A percentile compares a stretch with the other conserved stretches of the same genome.
Conservation (phyloP, 768 basidiomycete genomes). For the Psilocybe sp. region DNA sequence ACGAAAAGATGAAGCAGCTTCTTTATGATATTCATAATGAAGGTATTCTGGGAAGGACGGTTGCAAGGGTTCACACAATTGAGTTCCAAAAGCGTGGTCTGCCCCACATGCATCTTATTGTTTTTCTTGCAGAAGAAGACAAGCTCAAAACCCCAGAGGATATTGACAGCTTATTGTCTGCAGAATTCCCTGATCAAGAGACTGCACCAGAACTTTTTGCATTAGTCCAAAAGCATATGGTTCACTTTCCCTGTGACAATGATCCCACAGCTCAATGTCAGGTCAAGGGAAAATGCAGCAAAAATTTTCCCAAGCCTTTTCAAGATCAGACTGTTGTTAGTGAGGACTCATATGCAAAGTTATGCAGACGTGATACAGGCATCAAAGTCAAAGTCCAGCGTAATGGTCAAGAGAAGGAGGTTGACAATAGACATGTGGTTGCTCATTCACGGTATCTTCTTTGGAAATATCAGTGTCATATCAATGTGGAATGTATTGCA, state of each 20-base stretch:
- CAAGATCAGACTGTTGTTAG: constrained; percentile 29
- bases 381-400: not conserved
- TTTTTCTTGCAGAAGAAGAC: constrained; percentile 30
- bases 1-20: constrained; percentile 34
- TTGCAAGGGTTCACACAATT: constrained; percentile 42
- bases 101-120: constrained; percentile 47
- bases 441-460: constrained; percentile 36
- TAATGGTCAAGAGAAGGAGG: constrained; percentile 12
- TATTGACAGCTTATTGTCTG: constrained; percentile 38
- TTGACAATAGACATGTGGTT: constrained; percentile 41
- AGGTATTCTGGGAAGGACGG: constrained; percentile 35
- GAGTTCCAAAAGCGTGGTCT: constrained; percentile 53
- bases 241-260: constrained; percentile 32
- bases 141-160: constrained; percentile 32
- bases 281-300: constrained; percentile 26
- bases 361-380: constrained; percentile 34
- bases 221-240: constrained; percentile 28
- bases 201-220: constrained; percentile 37
- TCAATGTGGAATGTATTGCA: constrained; percentile 44
- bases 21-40: constrained; percentile 31
- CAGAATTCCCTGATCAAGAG: constrained; percentile 38
- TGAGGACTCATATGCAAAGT: constrained; percentile 39
- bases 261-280: constrained; percentile 34
- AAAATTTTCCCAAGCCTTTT: constrained; percentile 33
- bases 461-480: constrained; percentile 39